Evolutionary conservation across 495 filamentous ascomycete genomes (phyloP).

Genomic region (Hypoxylon fuscum): DNA sequence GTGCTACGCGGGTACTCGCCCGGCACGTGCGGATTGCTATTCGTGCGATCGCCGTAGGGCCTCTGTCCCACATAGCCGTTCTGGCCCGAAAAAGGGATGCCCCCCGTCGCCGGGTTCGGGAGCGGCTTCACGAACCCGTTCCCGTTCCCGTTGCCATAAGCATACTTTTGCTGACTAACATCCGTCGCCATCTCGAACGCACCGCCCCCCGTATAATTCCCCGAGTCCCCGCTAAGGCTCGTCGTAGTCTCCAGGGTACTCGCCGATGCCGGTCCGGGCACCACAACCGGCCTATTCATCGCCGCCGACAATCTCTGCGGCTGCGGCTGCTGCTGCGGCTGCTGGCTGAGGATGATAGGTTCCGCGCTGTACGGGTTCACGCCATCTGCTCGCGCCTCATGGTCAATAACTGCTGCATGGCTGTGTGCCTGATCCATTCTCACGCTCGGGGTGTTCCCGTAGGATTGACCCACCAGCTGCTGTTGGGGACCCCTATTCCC

Average conservation of each 20-base stretch:
- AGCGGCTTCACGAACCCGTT: constrained; percentile 31
- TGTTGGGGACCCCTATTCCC: constrained; percentile 29
- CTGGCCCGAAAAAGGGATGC: constrained; percentile 15
- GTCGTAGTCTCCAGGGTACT: constrained; percentile 17
- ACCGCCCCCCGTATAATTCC: constrained; percentile 22
- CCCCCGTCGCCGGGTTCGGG: constrained; percentile 7
- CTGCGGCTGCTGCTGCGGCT: constrained; percentile 15
- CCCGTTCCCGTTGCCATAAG: constrained; percentile 6
- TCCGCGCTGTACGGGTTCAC: constrained; percentile 56
- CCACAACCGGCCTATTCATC: constrained; percentile 17
- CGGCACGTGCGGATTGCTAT: constrained; percentile 62
- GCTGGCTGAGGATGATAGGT: constrained; percentile 32
- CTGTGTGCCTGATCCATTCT: constrained; percentile 48
- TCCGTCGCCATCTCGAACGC: constrained; percentile 37
- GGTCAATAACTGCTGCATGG: constrained; percentile 49
- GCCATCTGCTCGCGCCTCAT: constrained; percentile 53
- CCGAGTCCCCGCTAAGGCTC: constrained; percentile 42
- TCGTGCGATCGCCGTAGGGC: constrained; percentile 40
- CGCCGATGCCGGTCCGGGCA: constrained; percentile 26
- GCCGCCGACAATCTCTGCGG: constrained; percentile 24
- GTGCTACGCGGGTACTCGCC: constrained; percentile 63
- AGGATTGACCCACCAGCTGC: constrained; percentile 41
- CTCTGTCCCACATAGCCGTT: constrained; percentile 18
- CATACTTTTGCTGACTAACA: constrained; percentile 29
- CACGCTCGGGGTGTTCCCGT: constrained; percentile 45